phyloP scores from a whole-genome alignment of 2,329 filamentous ascomycete species.

The Microcera coccophila region DNA sequence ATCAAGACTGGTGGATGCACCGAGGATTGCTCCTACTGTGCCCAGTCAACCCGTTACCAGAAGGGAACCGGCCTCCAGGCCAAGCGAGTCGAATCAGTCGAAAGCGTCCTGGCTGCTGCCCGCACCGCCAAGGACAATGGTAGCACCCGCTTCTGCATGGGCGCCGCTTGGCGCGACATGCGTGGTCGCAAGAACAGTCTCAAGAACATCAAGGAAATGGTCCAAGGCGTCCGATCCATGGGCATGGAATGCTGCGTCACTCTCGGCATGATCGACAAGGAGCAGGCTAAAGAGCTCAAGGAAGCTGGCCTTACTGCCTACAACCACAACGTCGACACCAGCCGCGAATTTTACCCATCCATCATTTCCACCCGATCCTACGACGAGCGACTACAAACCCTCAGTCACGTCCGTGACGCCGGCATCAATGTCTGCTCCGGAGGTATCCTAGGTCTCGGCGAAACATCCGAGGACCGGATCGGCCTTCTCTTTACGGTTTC shows the following conservation, averaged over 20 bases:
- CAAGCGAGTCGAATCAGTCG: constrained; percentile 73
- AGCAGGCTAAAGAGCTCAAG: constrained; percentile 78
- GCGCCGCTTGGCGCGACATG: constrained; percentile 92
- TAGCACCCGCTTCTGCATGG: constrained; percentile 92
- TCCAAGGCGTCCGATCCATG: constrained; percentile 72
- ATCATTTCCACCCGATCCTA: constrained; percentile 84
- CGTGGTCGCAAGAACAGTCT: constrained; percentile 79
- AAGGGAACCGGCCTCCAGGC: constrained; percentile 75
- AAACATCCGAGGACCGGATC: constrained; percentile 73
- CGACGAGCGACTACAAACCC: constrained; percentile 78
- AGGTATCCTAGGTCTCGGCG: constrained; percentile 81
- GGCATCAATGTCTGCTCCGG: constrained; percentile 89
- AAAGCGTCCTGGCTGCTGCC: constrained; percentile 75
- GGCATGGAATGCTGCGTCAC: constrained; percentile 94
- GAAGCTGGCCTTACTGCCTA: constrained; percentile 83
- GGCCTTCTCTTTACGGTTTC: constrained; percentile 79
- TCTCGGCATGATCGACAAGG: constrained; percentile 81
- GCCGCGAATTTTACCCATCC: constrained; percentile 79
- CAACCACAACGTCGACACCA: constrained; percentile 93
- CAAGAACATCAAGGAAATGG: constrained; percentile 82
- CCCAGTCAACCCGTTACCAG: constrained; percentile 77
- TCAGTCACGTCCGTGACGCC: constrained; percentile 75
- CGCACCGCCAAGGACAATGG: constrained; percentile 75
- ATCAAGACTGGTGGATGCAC: constrained; percentile 93
- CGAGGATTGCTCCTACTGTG: constrained; percentile 91